Base-by-base conservation (phyloP, 73 alveolate species). In the Loxodes magnus region DNA sequence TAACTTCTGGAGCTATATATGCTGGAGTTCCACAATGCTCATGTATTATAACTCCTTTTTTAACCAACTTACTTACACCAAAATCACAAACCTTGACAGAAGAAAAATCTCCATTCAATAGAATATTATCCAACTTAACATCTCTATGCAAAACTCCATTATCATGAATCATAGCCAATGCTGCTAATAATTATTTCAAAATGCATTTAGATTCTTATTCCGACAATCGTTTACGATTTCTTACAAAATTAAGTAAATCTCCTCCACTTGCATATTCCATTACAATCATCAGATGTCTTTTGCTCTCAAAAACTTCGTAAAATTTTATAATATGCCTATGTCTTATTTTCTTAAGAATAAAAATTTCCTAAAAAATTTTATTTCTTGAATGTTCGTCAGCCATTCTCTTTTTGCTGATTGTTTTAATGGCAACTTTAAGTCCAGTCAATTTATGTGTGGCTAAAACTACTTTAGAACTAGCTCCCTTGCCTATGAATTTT, bases 11-110 rank as follows among this genome's bases (percentile, higher is more conserved):
- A 2, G 98, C 98, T 7, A 91, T 84, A 68, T 87, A 91, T 14
- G 98, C 98, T 1, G 98, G 98, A 1, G 98, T 91, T 22, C 98
- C 98, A 52, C 98, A 91, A 54, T 91, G 76, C 58, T 91, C 98
- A n/a, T 73, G 73, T 72, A 91, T 79, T 22, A 64, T 79, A 35
- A 82, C 80, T 5, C 88, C 92, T 30, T 82, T 85, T 22, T 44
- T 67, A 24, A 82, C 56, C 42, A 63, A 27, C 60, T 87, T 90
- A 7, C 93, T 77, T 23, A 90, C 95, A 3, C 98, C 98, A 27
- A 86, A 90, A 73, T 90, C 98, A 52, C 90, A 84, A 24, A 90
- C 58, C 67, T 90, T 90, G 10, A 90, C n/a, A n/a, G n/a, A 84
- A 16, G 79, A 80, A 33, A n/a, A n/a, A 33, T 82, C 71, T 35